phyloP scores from a whole-genome alignment of 179 eudicot species.

The Spergularia azorica region DNA sequence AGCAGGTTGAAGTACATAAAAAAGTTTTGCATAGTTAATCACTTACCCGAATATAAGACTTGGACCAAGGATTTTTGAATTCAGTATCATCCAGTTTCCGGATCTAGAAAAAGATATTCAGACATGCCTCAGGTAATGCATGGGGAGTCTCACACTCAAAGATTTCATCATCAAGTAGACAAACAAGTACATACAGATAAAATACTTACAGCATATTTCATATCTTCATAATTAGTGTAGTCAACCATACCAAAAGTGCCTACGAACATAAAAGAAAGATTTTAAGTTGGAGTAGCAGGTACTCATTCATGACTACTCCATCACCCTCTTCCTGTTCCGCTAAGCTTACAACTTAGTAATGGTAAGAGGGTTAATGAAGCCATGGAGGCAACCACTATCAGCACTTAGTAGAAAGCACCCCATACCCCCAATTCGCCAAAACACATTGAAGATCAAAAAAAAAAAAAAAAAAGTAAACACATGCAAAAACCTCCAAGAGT shows the following conservation, averaged over 20 bases:
- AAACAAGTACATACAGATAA: neutral
- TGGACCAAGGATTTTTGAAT: conserved; percentile 95
- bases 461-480: neutral
- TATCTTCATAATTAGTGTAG: conserved; percentile 90
- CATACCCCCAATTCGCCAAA: neutral
- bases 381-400: neutral
- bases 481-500: neutral
- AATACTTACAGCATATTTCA: conserved; percentile 97
- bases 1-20: neutral
- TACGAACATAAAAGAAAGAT: conserved; percentile 27
- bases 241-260: conserved; percentile 97
- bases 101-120: conserved; percentile 46
- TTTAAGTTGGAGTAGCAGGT: neutral
- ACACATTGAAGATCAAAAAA: neutral
- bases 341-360: neutral
- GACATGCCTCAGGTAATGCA: neutral
- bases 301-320: neutral
- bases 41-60: conserved; percentile 77
- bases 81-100: conserved; percentile 97
- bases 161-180: neutral
- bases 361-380: neutral
- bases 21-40: neutral
- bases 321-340: neutral
- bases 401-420: neutral
- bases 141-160: neutral